Evolutionary conservation across 257 asterid species (phyloP), one percentile per base, ranked within the genome.

Genomic region (Fraxinus excelsior): DNA sequence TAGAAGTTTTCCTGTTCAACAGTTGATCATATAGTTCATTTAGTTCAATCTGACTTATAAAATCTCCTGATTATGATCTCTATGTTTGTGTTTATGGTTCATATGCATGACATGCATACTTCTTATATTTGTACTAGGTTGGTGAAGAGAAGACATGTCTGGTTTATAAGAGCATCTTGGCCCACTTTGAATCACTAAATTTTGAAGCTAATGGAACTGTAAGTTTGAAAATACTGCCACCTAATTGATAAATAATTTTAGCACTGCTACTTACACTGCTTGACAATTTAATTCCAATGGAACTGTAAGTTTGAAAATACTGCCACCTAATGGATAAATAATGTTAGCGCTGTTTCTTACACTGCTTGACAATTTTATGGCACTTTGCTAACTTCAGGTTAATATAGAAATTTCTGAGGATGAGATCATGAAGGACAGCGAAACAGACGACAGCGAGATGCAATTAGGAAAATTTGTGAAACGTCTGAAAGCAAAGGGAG

Each of bases 391-490:
- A 70, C 80, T 81, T 78, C 88, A 93, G 99, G 92, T 87, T 76
- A 81, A 82, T 79, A 76, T 85, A 12, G 92, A 80, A 79, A 84
- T 69, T 77, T 85, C 78, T 31, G 99, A 89, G 76, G 96, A 90
- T 73, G 96, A 91, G 75, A 75, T 79, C 82, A 77, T 93, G 92
- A 91, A 94, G 86, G 96, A 90, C 76, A 91, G 94, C 84, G 99
- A 90, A 83, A 87, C 89, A 40, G 99, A 93, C 80, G 94, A 90
- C 70, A 91, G 86, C 85, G 98, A 96, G 86, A 87, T 96, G 90
- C 97, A 97, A 34, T 80, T 96, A 79, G 95, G 90, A 31, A 96
- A 93, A 88, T 85, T 96, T 80, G 86, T 93, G 87, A 88, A 96
- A 82, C 95, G 87, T 70, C 85, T 96, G 69, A 94, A 91, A 85